Conservation (phyloP, 345 rosid species). For the Noccaea caerulescens region DNA sequence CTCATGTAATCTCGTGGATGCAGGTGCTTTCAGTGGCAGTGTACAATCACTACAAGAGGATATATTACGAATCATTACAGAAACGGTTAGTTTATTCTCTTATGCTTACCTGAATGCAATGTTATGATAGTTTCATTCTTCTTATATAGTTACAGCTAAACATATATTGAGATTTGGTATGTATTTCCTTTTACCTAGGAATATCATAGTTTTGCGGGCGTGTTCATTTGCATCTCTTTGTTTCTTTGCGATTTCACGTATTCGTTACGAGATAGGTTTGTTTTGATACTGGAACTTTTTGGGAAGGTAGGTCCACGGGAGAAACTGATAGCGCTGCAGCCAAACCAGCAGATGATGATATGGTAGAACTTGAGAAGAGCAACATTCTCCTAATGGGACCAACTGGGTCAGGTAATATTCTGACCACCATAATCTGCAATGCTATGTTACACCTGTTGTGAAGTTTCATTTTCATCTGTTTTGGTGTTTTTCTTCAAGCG, state of each 20-base stretch:
- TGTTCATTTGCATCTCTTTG: constrained; percentile 1
- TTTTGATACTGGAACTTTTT: constrained; percentile 46
- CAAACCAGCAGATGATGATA: constrained; percentile 66
- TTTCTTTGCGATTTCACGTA: constrained; percentile 21
- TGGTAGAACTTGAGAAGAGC: constrained; percentile 97
- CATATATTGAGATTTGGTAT: too few relatives aligned
- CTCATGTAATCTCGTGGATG: constrained; percentile 27
- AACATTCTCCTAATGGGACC: constrained; percentile 99
- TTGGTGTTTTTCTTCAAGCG: constrained; percentile 59
- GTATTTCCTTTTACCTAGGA: not conserved
- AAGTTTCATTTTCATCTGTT: constrained; percentile 22
- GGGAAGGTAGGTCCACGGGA: constrained; percentile 74
- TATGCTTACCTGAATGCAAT: constrained; percentile 2
- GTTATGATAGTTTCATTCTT: constrained; percentile 4
- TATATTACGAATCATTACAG: constrained; percentile 65
- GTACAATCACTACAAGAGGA: constrained; percentile 97
- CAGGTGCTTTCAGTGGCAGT: constrained; percentile 99
- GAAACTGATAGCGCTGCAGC: constrained; percentile 47
- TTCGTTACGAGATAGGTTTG: constrained; percentile 16
- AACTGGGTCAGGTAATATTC: constrained; percentile 89
- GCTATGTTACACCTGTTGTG: not conserved
- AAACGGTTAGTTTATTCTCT: constrained; percentile 61
- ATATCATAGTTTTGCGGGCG: not conserved
- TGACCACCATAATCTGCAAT: not conserved
- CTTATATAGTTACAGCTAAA: not conserved